Base-by-base conservation (phyloP, 2,329 filamentous ascomycete genomes). In the Ceratocystis colombiana region DNA sequence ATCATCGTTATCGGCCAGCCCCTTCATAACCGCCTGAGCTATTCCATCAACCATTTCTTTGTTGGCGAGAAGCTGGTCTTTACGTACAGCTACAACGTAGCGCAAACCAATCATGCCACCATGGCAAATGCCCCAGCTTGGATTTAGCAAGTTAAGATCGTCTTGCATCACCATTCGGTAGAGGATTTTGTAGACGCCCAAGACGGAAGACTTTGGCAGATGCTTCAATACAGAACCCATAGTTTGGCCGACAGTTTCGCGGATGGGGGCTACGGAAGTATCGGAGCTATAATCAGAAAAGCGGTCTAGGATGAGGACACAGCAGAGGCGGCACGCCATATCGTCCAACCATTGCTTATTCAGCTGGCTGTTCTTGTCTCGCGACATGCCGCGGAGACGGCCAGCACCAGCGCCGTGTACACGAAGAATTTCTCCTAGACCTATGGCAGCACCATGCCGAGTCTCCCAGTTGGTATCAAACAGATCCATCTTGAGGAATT, bases 271-370 rank as follows among this genome's bases (percentile, higher is more conserved):
- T 50, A 99, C 91, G 0, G 95, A 96, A 64, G 90, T 99, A 75
- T 99, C 94, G 4, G 92, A 96, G 68, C 95, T 94, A 77, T 96
- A 99, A 73, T 99, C 94, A 66, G 92, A 95, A 73, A 99, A 99
- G 64, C 92, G 87, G 76, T 99, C 94, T 17, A 99, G 85, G 86
- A 99, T 96, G 72, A 99, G 87, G 64, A 99, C 92, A 73, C 90
- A 96, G 75, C 92, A 93, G 62, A 99, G 82, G 30, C 94, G 88
- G 72, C 92, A 96, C n/a, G 92, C 90, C 64, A 99, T 81, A 72
- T 99, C 93, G 72, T 97, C 89, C 22, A 99, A 83, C 91, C 91
- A 99, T 73, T 80, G 83, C 68, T 87, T 84, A 71, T 97, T 99
- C 57, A 89, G 79, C 1, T 76, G 73, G 72, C 96, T 84, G 72